Base-by-base conservation (phyloP, 164 flowering plant genomes). In the Aristolochia californica region DNA sequence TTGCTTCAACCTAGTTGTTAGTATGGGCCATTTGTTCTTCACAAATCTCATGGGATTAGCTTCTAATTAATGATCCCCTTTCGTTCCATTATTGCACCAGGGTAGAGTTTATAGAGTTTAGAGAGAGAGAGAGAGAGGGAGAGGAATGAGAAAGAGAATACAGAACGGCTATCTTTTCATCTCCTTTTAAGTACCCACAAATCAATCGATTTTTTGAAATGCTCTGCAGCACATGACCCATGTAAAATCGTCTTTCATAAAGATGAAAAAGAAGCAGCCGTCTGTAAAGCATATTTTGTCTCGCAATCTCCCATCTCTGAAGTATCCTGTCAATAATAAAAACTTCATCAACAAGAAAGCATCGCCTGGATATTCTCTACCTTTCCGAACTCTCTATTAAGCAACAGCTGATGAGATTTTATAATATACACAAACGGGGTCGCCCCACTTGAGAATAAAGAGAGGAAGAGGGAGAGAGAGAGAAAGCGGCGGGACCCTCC, bases 221-320 rank as follows among this genome's bases (percentile, higher is more conserved):
- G 59, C 30, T 45, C 55, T 59, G 47, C 45, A 66, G 56, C 52
- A 60, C 55, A 55, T 67, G 70, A 57, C 66, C 65, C 70, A 60
- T 60, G 55, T 56, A 2, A 34, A 45, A 49, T 63, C 67, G 63
- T 67, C 74, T 60, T 71, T 64, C 40, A 55, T 44, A 48, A 24
- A 48, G 40, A 34, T 3, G 48, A 27, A 45, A 68, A 55, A 45
- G 48, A 59, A 57, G 57, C 28, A 56, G 61, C 44, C 55, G 38
- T 62, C 67, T 45, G 58, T 28, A 70, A 72, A 72, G 75, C 70
- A 65, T 47, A 53, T 55, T 55, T 72, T 72, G 65, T 72, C 68
- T 72, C 68, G 49, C 60, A 59, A 65, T 45, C 23, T 24, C 59
- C 47, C 58, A 58, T 45, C 53, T 34, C 30, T 48, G 26, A n/a